phyloP scores from a whole-genome alignment of 2,329 filamentous ascomycete species.

The Chalara sp. region DNA sequence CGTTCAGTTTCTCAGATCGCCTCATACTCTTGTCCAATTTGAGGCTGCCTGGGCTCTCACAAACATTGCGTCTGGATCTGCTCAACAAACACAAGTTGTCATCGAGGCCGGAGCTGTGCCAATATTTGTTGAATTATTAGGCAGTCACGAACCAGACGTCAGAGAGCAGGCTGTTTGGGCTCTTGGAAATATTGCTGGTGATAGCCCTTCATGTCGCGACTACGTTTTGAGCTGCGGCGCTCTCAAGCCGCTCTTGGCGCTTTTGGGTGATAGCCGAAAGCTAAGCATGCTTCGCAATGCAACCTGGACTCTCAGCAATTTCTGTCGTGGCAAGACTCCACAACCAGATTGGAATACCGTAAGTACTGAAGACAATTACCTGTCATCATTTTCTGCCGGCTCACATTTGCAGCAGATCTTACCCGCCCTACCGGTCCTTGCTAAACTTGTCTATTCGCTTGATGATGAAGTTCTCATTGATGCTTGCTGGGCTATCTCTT shows the following conservation, averaged over 20 bases:
- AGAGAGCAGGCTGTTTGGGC: slow-evolving; percentile 98
- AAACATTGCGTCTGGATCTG: slow-evolving; percentile 97
- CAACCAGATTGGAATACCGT: slow-evolving; percentile 97
- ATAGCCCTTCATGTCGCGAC: slow-evolving; percentile 95
- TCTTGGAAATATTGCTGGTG: slow-evolving; percentile 95
- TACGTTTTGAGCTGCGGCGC: slow-evolving; percentile 91
- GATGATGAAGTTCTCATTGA: slow-evolving; percentile 98
- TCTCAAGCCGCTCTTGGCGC: slow-evolving; percentile 78
- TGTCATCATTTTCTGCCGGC: slow-evolving; percentile 2
- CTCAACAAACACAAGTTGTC: slow-evolving; percentile 95
- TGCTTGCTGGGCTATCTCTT: slow-evolving; percentile 99
- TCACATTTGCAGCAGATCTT: slow-evolving; percentile 60
- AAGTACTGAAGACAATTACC: slow-evolving; percentile 31
- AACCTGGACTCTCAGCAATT: slow-evolving; percentile 99
- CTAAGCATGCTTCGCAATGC: slow-evolving; percentile 98
- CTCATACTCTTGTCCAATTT: slow-evolving; percentile 96
- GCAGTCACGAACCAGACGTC: slow-evolving; percentile 94
- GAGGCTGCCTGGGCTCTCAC: slow-evolving; percentile 98
- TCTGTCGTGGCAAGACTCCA: slow-evolving; percentile 98
- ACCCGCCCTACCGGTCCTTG: slow-evolving; percentile 86
- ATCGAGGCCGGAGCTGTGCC: slow-evolving; percentile 97
- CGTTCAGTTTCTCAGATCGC: slow-evolving; percentile 95
- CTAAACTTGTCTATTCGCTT: slow-evolving; percentile 96
- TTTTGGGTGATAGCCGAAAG: slow-evolving; percentile 96
- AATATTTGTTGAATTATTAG: slow-evolving; percentile 95